A percentile compares a stretch with the other conserved stretches of the same genome.
Conservation (phyloP, 352 stramenopile species). For the Elongisporangium undulatum region DNA sequence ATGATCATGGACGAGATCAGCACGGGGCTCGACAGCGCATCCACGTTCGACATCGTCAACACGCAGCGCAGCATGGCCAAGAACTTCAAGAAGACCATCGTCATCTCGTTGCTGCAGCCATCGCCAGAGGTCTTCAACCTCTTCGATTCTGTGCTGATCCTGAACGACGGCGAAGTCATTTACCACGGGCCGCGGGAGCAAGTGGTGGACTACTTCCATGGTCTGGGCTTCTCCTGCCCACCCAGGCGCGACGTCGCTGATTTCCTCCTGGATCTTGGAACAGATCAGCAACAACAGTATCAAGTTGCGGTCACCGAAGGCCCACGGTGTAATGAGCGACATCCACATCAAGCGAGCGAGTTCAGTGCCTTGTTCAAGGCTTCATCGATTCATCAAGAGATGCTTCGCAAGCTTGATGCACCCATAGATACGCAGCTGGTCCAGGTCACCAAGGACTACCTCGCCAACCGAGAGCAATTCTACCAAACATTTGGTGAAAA, state of each 20-base stretch:
- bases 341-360: constrained; percentile 9
- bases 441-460: not conserved
- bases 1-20: constrained; percentile 89
- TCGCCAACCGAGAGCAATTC: not conserved
- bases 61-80: constrained; percentile 24
- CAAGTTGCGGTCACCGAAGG: constrained; percentile 1
- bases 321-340: not conserved
- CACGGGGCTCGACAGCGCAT: constrained; percentile 89
- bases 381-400: constrained; percentile 5
- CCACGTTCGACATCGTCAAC: constrained; percentile 83
- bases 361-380: constrained; percentile 13
- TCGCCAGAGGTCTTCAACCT: constrained; percentile 33
- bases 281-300: constrained; percentile 24
- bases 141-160: constrained; percentile 30
- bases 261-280: constrained; percentile 31
- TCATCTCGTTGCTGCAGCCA: constrained; percentile 78
- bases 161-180: constrained; percentile 24
- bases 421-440: not conserved
- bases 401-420: constrained; percentile 5
- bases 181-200: constrained; percentile 42
- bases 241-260: constrained; percentile 22
- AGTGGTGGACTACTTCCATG: constrained; percentile 64
- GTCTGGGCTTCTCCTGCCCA: constrained; percentile 37
- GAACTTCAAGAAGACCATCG: constrained; percentile 27
- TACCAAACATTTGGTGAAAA: not conserved